Base-by-base conservation (phyloP, 805 yeast genomes). In the Zygotorulaspora florentina region DNA sequence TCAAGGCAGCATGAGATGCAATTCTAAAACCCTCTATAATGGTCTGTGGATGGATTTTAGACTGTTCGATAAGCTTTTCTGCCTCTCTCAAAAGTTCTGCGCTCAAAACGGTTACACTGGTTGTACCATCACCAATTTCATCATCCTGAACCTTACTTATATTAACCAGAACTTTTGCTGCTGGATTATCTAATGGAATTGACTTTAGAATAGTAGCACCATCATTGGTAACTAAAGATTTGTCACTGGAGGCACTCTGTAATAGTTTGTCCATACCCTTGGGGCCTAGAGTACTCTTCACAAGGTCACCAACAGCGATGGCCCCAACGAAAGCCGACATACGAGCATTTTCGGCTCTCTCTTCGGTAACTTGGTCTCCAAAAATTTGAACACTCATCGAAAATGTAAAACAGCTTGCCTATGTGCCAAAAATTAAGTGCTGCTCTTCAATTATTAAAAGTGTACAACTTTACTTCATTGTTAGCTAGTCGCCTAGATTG, bases 81-180 rank as follows among this genome's bases (percentile, higher is more conserved):
- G 98, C 97, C 71, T 91, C 97, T 65, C 96, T 80, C 55, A 93
- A 74, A 48, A 93, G 75, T 68, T 93, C 98, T 8, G 96, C 90
- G 35, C 91, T 82, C 47, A 91, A 71, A 10, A 93, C 86, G 0
- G 97, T 89, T 27, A 95, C 99, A 20, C 96, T 85, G 0, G 99
- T 91, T 35, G 99, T 93, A 56, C 99, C 99, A 64, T 93, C 98
- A 50, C 98, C 98, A 55, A 91, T 96, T 67, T 91, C 97, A 50
- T 95, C 96, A 66, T 93, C 99, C 72, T 93, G 99, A 16, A 95
- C 91, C 66, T 93, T 84, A 40, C 96, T 85, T 46, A 93, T 85
- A 64, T 95, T 95, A 27, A 95, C 99, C 54, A 93, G 73, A 45
- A 91, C 91, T 59, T 87, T 87, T 18, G 99, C 99, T 12, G 98